Percentiles rank a stretch among this genome's conserved stretches.
Conservation (phyloP, 2,329 filamentous ascomycete genomes). For the Dothideomycetes sp. region DNA sequence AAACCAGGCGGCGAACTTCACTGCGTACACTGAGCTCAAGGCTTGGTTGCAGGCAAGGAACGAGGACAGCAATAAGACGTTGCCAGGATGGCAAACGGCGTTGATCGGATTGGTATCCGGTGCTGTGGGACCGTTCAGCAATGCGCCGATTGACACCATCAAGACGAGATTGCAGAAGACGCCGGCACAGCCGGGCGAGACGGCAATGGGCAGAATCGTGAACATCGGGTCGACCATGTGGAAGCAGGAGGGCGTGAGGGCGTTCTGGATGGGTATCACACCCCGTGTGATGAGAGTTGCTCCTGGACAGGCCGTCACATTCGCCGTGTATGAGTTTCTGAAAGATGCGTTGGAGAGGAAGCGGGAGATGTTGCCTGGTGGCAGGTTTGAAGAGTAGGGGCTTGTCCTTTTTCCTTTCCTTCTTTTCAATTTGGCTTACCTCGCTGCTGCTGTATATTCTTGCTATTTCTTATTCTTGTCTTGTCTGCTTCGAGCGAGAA, state of each 20-base stretch:
- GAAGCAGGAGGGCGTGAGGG: constrained; percentile 82
- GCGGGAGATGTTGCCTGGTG: constrained; percentile 34
- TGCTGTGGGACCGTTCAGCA: constrained; percentile 90
- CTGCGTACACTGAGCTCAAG: constrained; percentile 92
- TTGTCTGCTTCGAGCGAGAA: no score
- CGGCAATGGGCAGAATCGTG: constrained; percentile 67
- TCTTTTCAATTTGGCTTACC: background rate
- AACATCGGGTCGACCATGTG: constrained; percentile 54
- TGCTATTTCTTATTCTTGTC: no score
- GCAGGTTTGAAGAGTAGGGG: constrained; percentile 38
- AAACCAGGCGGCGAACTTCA: constrained; percentile 99
- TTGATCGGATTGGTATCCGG: constrained; percentile 82
- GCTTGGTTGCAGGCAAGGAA: constrained; percentile 61
- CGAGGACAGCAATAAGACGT: constrained; percentile 53
- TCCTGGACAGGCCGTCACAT: constrained; percentile 77
- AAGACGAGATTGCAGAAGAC: constrained; percentile 93
- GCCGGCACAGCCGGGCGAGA: constrained; percentile 65
- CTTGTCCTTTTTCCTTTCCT: background rate
- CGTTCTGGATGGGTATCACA: constrained; percentile 99
- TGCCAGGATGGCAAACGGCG: constrained; percentile 85
- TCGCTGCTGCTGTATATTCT: no score
- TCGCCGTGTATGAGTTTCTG: constrained; percentile 45
- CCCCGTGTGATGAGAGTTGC: constrained; percentile 95
- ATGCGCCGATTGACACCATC: constrained; percentile 97
- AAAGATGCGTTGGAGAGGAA: constrained; percentile 38